These are phyloP conservation scores for Populus pruinosa DNA, from an alignment of 345 rosid species.

Conservation along the genomic window DNA sequence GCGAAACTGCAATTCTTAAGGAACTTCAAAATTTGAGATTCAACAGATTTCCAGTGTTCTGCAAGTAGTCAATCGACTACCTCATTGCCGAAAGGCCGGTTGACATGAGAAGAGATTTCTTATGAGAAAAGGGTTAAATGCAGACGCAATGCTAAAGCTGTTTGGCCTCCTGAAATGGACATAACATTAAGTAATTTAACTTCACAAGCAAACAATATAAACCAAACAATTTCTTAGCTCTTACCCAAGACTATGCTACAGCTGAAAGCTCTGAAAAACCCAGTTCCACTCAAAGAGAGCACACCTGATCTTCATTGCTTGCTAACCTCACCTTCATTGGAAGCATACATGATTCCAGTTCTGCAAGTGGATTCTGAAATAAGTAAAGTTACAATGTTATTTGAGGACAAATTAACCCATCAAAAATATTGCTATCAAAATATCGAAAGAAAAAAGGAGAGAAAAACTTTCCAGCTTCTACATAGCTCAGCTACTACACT, in stretches of 20 bases:
- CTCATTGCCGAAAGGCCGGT: constrained; percentile 86
- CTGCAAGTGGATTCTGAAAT: constrained; percentile 65
- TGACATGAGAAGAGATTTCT: constrained; percentile 62
- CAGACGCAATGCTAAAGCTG: constrained; percentile 78
- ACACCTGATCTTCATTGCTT: constrained; percentile 44
- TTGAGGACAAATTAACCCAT: background rate
- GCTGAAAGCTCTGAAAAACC: constrained; percentile 77
- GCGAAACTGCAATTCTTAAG: constrained; percentile 52
- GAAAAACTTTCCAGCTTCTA: constrained; percentile 70
- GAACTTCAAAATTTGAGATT: background rate
- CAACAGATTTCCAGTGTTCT: background rate
- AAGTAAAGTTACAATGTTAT: constrained; percentile 41
- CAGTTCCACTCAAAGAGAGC: constrained; percentile 75
- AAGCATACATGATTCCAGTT: constrained; percentile 90
- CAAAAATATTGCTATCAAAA: background rate
- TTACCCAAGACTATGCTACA: constrained; percentile 84
- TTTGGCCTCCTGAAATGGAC: constrained; percentile 62
- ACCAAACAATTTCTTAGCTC: constrained; percentile 5
- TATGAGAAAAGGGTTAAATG: constrained; percentile 83
- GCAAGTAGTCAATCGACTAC: constrained; percentile 22
- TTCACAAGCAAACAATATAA: background rate
- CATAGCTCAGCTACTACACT: constrained; percentile 93
- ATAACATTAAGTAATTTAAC: constrained; percentile 5
- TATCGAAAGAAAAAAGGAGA: background rate
- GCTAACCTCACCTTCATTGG: constrained; percentile 39